phyloP scores from a whole-genome alignment of 1,284 basidiomycete species.

The Cutaneotrichosporon spelunceum region DNA sequence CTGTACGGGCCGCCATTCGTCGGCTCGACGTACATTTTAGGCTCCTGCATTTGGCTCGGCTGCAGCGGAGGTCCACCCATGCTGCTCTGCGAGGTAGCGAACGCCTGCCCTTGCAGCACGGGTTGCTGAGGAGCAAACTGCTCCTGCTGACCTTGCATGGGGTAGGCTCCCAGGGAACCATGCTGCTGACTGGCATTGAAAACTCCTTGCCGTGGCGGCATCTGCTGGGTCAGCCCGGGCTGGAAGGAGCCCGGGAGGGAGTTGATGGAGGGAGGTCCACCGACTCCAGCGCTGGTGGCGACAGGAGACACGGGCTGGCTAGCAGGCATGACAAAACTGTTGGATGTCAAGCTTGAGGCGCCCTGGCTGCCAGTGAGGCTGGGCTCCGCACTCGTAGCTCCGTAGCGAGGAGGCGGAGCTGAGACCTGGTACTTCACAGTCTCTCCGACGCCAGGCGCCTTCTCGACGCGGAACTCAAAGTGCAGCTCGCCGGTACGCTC shows the following conservation, averaged over 20 bases:
- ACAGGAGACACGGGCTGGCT: not conserved
- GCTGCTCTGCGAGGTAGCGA: not conserved
- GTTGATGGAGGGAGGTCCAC: not conserved
- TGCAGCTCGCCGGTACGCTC: constrained; percentile 62
- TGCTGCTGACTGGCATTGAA: not conserved
- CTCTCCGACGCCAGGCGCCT: constrained; percentile 69
- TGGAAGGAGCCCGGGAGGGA: not conserved
- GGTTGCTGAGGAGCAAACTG: not conserved
- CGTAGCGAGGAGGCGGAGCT: constrained; percentile 32
- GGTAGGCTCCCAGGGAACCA: not conserved
- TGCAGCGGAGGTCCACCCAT: not conserved
- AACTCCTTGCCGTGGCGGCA: not conserved
- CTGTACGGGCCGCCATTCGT: not conserved
- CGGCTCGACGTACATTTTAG: not conserved
- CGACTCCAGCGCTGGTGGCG: not conserved
- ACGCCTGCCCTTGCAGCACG: not conserved
- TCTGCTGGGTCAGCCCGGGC: not conserved
- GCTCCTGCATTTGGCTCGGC: constrained; percentile 1
- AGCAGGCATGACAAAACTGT: not conserved
- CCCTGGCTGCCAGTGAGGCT: not conserved
- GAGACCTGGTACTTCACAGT: constrained; percentile 62
- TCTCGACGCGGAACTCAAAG: constrained; percentile 89
- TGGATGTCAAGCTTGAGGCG: not conserved
- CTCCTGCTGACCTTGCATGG: not conserved
- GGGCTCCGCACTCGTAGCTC: not conserved